These are phyloP conservation scores for Xanthoconium separans DNA, from an alignment of 1,284 basidiomycete species.

Conservation along the genomic window DNA sequence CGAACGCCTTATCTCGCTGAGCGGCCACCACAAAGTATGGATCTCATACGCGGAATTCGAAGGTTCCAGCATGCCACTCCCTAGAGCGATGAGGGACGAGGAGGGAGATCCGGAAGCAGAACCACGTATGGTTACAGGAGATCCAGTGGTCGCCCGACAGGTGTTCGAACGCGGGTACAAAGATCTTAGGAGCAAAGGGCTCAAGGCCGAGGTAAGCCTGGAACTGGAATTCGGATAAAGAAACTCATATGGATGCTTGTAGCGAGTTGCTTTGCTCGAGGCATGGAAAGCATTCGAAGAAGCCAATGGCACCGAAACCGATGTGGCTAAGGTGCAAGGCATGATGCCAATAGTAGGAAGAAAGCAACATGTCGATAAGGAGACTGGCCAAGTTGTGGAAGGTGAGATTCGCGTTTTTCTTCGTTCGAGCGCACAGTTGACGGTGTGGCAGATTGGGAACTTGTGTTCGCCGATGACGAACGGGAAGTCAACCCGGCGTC, in stretches of 20 bases:
- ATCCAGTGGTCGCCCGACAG: conserved; percentile 65
- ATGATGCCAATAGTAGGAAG: conserved; percentile 93
- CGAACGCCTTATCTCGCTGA: conserved; percentile 83
- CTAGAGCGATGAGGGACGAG: conserved; percentile 68
- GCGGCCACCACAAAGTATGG: conserved; percentile 95
- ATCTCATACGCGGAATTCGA: conserved; percentile 80
- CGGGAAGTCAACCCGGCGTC: conserved; percentile 87
- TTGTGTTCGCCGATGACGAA: conserved; percentile 94
- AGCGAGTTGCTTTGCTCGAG: conserved; percentile 88
- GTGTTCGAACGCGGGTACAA: conserved; percentile 88
- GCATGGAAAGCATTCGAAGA: conserved; percentile 94
- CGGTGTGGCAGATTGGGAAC: conserved; percentile 75
- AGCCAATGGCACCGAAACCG: conserved; percentile 67
- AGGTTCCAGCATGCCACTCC: conserved; percentile 64
- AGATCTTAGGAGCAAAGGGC: conserved; percentile 73
- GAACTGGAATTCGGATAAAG: not conserved
- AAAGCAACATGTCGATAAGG: conserved; percentile 78
- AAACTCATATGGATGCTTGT: conserved; percentile 7
- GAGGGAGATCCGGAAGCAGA: conserved; percentile 67
- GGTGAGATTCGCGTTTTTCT: conserved; percentile 47
- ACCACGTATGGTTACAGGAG: conserved; percentile 66
- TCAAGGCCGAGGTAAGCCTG: conserved; percentile 82
- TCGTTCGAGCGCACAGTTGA: not conserved
- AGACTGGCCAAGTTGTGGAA: conserved; percentile 83
- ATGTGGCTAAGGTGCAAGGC: conserved; percentile 75